Conservation (phyloP, 2,329 filamentous ascomycete species). For the Diplodia seriata region DNA sequence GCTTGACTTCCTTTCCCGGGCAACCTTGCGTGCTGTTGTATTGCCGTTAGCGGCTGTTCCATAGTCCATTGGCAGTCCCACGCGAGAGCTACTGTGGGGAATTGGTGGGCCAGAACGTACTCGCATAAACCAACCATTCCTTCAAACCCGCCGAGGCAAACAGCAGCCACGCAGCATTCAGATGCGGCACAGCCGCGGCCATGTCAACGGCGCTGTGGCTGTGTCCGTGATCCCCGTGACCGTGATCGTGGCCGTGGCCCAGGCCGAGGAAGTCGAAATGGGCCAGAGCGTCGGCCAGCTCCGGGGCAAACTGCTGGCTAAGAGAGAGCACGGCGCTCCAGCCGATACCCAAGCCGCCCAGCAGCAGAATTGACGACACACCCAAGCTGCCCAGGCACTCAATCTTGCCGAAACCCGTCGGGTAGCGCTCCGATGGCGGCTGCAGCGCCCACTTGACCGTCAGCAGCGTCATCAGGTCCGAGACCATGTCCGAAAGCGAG, state of each 20-base stretch:
- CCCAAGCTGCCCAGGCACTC: conserved; percentile 93
- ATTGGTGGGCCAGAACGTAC: conserved; percentile 57
- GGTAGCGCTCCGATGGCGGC: conserved; percentile 82
- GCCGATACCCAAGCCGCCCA: conserved; percentile 91
- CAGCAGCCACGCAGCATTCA: conserved; percentile 95
- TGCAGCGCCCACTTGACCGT: conserved; percentile 94
- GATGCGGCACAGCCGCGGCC: conserved; percentile 67
- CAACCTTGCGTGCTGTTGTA: conserved; percentile 85
- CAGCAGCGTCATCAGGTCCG: conserved; percentile 89
- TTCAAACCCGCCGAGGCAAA: conserved; percentile 89
- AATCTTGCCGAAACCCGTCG: conserved; percentile 94
- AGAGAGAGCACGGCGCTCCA: conserved; percentile 67
- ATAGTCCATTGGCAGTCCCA: not conserved
- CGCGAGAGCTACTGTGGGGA: not conserved
- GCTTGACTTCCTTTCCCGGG: conserved; percentile 90
- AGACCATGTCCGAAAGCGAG: conserved; percentile 92
- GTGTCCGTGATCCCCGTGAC: conserved; percentile 43
- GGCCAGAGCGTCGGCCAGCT: conserved; percentile 51
- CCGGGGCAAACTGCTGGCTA: conserved; percentile 57
- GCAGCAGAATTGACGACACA: conserved; percentile 88
- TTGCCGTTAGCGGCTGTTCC: conserved; percentile 37
- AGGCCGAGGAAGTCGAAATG: conserved; percentile 57
- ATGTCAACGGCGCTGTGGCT: conserved; percentile 55
- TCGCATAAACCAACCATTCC: conserved; percentile 96
- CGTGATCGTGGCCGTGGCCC: conserved; percentile 61